Percentiles rank a stretch among this genome's conserved stretches.
Conservation (phyloP, 139 green algal species). For the Nannochloris sp. region DNA sequence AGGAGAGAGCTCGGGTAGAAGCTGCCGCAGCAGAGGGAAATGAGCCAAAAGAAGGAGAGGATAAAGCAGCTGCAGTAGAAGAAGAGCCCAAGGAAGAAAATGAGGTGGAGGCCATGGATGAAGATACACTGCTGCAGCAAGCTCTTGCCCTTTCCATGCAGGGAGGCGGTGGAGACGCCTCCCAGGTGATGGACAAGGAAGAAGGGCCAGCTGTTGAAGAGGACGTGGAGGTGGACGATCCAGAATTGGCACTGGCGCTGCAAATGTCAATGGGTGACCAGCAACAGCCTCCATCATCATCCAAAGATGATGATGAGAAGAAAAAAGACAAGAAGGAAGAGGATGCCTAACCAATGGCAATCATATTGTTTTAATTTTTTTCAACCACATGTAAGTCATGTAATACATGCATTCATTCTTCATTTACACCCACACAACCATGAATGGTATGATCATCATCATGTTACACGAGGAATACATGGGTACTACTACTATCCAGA, state of each 20-base stretch:
- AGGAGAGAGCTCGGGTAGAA: conserved; percentile 86
- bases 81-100: conserved; percentile 5
- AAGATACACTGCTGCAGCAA: conserved; percentile 72
- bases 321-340: conserved; percentile 1
- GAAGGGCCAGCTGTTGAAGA: neutral
- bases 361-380: neutral
- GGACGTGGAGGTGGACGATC: conserved; percentile 23
- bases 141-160: conserved; percentile 90
- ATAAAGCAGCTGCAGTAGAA: neutral
- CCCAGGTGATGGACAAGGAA: neutral
- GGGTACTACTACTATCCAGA: neutral
- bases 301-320: too few species aligned
- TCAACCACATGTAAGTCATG: too few species aligned
- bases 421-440: too few species aligned
- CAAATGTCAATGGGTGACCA: conserved; percentile 17
- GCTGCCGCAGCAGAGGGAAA: conserved; percentile 26
- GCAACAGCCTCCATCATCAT: neutral
- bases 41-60: neutral
- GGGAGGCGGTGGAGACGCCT: neutral
- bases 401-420: too few species aligned
- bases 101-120: conserved; percentile 58
- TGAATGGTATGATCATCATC: too few species aligned
- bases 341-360: neutral
- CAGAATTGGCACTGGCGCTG: conserved; percentile 30
- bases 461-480: too few species aligned